These are phyloP conservation scores for Calonectria naviculata DNA, from an alignment of 2,329 filamentous ascomycete genomes.

Conservation along the genomic window DNA sequence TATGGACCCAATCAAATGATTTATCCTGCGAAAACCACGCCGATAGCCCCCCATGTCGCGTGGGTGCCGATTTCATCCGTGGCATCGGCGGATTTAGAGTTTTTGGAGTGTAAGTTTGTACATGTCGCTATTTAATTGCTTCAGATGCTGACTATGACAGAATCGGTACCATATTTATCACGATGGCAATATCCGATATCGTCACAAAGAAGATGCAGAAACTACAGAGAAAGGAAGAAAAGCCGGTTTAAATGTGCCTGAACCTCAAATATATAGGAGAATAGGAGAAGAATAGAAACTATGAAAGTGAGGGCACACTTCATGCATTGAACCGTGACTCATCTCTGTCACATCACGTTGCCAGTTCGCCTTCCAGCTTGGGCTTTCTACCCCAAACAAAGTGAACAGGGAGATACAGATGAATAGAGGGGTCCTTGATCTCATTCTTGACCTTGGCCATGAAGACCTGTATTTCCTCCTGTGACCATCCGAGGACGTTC, in stretches of 20 bases:
- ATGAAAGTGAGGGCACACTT: neutral
- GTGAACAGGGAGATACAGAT: neutral
- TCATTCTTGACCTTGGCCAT: neutral
- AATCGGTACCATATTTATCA: neutral
- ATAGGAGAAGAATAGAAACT: neutral
- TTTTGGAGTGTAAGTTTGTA: neutral
- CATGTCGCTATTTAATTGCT: too few relatives aligned
- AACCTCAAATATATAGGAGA: neutral
- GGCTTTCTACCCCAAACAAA: conserved; percentile 2
- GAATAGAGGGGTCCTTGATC: neutral
- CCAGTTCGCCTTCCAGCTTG: neutral
- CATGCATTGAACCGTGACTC: neutral
- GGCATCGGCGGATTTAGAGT: neutral
- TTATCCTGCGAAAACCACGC: neutral
- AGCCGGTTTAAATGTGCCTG: neutral
- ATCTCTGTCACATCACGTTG: neutral
- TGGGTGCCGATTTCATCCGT: neutral
- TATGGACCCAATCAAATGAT: neutral
- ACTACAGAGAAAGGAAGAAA: neutral
- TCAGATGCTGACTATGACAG: neutral
- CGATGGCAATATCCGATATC: neutral
- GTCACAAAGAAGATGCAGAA: neutral
- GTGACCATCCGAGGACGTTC: neutral
- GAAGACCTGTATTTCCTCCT: neutral
- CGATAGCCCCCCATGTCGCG: neutral